Evolutionary conservation across 768 basidiomycete species (phyloP), one percentile per base, ranked within the genome.

Genomic region (Russula sp.): DNA sequence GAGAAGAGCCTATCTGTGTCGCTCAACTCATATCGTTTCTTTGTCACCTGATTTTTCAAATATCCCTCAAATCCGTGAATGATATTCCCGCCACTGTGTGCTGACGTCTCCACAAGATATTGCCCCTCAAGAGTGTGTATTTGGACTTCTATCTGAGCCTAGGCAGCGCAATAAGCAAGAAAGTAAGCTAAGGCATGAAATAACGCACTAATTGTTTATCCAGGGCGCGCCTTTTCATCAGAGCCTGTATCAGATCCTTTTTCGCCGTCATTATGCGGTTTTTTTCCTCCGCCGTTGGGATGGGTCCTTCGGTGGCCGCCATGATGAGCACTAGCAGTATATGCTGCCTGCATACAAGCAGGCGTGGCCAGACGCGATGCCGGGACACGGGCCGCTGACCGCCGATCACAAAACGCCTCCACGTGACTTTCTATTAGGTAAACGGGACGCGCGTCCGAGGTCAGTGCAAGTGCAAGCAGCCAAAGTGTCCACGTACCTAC

Each of bases 51-150:
- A 67, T 86, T 86, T 73, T 93, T 93, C 60, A 93, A 81, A 70
- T 92, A 93, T 45, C 86, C 84, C 58, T 93, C 91, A 65, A 93
- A 93, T 5, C 91, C 91, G 67, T 87, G 87, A 41, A 93, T 87
- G 56, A 93, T 92, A 67, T 93, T 93, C 35, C 91, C 91, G 18
- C 90, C 89, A 67, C 83, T 85, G 63, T 87, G 85, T 0, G 78
- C 77, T 1, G 86, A 82, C 0, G 91, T 92, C 56, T 93, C 91
- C 7, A 83, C 82, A 39, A 93, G 76, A 72, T 93, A 93, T 4
- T 79, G 74, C 9, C 82, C 82, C 71, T 93, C 91, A 32, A 89
- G 77, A 63, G 83, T 85, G 74, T 88, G 88, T 66, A 93, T 88
- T 68, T 88, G 83, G 34, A 83, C 76, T 74, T 93, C 91, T 60